Percentiles rank a stretch among this genome's conserved stretches.
phyloP scores from a whole-genome alignment of 768 basidiomycete species.

The Neoboletus brunneissimus region DNA sequence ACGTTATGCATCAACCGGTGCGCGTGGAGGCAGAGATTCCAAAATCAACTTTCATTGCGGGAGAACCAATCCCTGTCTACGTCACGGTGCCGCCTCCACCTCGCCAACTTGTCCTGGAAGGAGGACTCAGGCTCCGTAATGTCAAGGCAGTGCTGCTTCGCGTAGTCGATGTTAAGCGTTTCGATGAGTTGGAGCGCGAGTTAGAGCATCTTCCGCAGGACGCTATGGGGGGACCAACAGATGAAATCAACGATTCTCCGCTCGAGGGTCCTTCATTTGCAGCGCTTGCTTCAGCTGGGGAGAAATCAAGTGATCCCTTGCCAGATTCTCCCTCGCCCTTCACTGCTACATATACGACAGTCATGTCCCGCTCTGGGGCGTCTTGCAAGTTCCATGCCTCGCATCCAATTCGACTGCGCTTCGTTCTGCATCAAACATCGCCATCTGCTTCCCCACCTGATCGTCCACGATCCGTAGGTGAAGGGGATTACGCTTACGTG shows the following conservation, averaged over 20 bases:
- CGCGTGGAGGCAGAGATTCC: slow-evolving; percentile 69
- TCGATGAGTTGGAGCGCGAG: slow-evolving; percentile 36
- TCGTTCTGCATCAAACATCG: slow-evolving; percentile 70
- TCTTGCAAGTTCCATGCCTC: slow-evolving; percentile 86
- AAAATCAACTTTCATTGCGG: slow-evolving; percentile 64
- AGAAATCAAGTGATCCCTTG: slow-evolving; percentile 37
- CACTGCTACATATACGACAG: slow-evolving; percentile 46
- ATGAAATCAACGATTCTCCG: slow-evolving; percentile 14
- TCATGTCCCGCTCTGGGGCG: slow-evolving; percentile 84
- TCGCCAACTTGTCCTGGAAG: slow-evolving; percentile 62
- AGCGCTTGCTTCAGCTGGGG: slow-evolving; percentile 18
- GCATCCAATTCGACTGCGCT: slow-evolving; percentile 70
- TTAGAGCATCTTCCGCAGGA: slow-evolving; percentile 29
- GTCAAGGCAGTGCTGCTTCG: slow-evolving; percentile 78
- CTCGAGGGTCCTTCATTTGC: slow-evolving; percentile 35
- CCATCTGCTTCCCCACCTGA: slow-evolving; percentile 49
- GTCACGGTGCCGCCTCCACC: slow-evolving; percentile 76
- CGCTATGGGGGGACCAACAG: slow-evolving; percentile 13
- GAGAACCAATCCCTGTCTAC: slow-evolving; percentile 77
- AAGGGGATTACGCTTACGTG: slow-evolving; percentile 42
- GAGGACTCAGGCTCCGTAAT: slow-evolving; percentile 74
- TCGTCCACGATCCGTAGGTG: slow-evolving; percentile 42
- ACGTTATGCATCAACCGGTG: slow-evolving; percentile 59
- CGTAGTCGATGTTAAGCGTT: slow-evolving; percentile 52
- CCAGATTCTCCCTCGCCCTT: slow-evolving; percentile 39